A percentile compares a stretch with the other conserved stretches of the same genome.
Evolutionary conservation across 306 rosid species (phyloP).

Genomic region (Medicago truncatula): MtrunA17r5.0-ANR NC_053049.1:30860501-30861000

Average conservation of each 20-base stretch:
- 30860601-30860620: constrained; percentile 81
- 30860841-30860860: constrained; percentile 60
- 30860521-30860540: constrained; percentile 44
- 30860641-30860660: constrained; percentile 37
- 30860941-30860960: background rate
- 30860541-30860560: constrained; percentile 86
- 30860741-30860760: background rate
- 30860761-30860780: constrained; percentile 49
- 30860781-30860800: constrained; percentile 60
- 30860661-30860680: constrained; percentile 59
- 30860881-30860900: constrained; percentile 49
- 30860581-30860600: constrained; percentile 63
- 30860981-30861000: constrained; percentile 40
- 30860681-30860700: constrained; percentile 71
- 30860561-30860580: constrained; percentile 70
- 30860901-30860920: background rate
- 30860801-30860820: constrained; percentile 76
- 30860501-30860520: background rate
- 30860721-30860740: background rate
- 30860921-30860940: background rate
- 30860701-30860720: background rate
- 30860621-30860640: constrained; percentile 75
- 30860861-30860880: constrained; percentile 68
- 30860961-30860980: background rate
- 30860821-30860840: constrained; percentile 55